Percentiles rank a stretch among this genome's conserved stretches.
Conservation (phyloP, 2,329 filamentous ascomycete species). For the Chrysoporthe cubensis region DNA sequence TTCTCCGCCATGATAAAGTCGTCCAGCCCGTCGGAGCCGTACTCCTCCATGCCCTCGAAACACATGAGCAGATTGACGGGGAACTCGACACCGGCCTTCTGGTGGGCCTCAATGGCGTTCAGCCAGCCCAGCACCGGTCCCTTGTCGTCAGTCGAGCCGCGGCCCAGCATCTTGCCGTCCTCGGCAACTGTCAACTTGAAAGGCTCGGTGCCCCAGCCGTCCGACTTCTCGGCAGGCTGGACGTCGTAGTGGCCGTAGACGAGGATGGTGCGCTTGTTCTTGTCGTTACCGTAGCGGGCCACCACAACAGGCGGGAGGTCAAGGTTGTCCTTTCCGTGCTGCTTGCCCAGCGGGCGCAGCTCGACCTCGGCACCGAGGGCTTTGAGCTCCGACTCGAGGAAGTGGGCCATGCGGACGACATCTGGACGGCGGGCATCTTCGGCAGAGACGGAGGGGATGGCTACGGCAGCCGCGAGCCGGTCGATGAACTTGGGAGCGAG, state of each 20-base stretch:
- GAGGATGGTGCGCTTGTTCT: constrained; percentile 90
- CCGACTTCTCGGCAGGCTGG: constrained; percentile 88
- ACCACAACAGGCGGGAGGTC: constrained; percentile 92
- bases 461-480: constrained; percentile 86
- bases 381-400: constrained; percentile 56
- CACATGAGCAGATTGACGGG: constrained; percentile 99
- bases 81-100: constrained; percentile 91
- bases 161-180: constrained; percentile 93
- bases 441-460: constrained; percentile 93
- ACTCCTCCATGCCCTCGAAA: constrained; percentile 99
- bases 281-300: constrained; percentile 88
- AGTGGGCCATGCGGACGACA: constrained; percentile 96
- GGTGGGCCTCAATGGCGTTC: constrained; percentile 96
- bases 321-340: constrained; percentile 87
- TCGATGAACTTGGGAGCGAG: constrained; percentile 84
- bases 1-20: constrained; percentile 91
- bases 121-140: constrained; percentile 96
- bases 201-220: constrained; percentile 95
- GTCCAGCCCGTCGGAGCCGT: constrained; percentile 93
- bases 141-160: constrained; percentile 96
- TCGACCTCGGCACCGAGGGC: constrained; percentile 15
- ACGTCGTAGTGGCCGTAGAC: constrained; percentile 99
- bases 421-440: constrained; percentile 87
- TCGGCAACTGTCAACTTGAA: constrained; percentile 87
- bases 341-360: constrained; percentile 84